Conservation (phyloP, 768 basidiomycete species). For the Albatrellus ellisii region DNA sequence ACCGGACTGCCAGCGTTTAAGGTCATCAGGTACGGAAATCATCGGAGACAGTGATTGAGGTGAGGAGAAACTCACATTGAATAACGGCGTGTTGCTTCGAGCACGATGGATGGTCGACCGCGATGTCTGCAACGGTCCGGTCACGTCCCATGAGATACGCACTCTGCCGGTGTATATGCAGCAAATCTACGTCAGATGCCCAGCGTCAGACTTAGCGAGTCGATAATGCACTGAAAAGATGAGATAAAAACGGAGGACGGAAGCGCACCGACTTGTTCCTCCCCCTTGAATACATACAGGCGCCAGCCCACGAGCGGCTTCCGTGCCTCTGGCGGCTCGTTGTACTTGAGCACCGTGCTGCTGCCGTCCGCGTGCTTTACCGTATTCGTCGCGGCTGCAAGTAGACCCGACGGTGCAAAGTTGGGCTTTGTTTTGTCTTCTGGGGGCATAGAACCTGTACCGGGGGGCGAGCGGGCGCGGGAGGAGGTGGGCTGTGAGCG, state of each 20-base stretch:
- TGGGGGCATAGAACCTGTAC: conserved; percentile 30
- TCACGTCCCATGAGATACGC: conserved; percentile 92
- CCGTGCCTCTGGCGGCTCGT: conserved; percentile 95
- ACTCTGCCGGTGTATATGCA: conserved; percentile 90
- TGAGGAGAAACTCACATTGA: conserved; percentile 47
- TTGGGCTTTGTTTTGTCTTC: conserved; percentile 75
- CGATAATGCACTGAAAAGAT: not conserved
- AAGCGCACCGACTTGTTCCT: conserved; percentile 76
- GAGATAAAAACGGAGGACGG: not conserved
- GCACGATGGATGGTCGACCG: conserved; percentile 90
- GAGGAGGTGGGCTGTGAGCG: conserved; percentile 16
- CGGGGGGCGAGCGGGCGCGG: conserved; percentile 13
- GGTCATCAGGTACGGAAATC: too few relatives aligned
- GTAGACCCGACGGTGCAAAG: conserved; percentile 75
- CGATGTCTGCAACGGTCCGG: conserved; percentile 71
- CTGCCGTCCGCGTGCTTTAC: conserved; percentile 65
- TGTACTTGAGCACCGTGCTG: conserved; percentile 85
- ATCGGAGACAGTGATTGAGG: conserved; percentile 1
- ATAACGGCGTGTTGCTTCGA: conserved; percentile 98
- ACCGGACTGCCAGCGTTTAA: conserved; percentile 42
- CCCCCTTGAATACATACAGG: conserved; percentile 94
- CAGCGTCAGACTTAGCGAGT: not conserved
- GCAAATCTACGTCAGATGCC: conserved; percentile 43
- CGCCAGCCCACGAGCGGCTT: conserved; percentile 88
- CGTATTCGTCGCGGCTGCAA: conserved; percentile 95